phyloP scores from a whole-genome alignment of 208 protist genomes.

The Acanthamoeba royreba region DNA sequence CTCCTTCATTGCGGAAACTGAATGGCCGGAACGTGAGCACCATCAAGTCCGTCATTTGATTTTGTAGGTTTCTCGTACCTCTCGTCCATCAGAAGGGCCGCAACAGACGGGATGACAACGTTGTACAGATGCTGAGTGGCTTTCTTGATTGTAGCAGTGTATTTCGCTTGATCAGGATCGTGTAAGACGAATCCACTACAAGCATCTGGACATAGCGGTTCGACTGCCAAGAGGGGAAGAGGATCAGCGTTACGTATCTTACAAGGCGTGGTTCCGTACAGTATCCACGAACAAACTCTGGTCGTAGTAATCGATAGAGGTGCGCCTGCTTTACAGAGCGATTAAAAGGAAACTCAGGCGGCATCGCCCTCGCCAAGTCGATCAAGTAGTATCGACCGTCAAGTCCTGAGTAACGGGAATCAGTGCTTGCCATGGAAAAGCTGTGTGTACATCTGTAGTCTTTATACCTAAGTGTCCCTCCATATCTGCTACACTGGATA shows the following conservation, averaged over 20 bases:
- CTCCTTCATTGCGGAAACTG: background rate
- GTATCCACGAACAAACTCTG: background rate
- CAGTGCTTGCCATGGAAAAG: no score
- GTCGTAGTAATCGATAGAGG: background rate
- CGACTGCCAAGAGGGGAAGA: background rate
- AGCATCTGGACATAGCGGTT: background rate
- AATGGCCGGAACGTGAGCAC: background rate
- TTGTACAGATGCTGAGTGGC: background rate
- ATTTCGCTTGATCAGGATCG: background rate
- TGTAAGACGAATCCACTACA: background rate
- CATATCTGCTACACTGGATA: background rate
- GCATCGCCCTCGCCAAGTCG: background rate
- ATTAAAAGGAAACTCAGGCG: background rate
- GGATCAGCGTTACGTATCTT: background rate
- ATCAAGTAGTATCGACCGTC: conserved; percentile 70
- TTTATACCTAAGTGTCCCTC: background rate
- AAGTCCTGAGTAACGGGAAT: background rate
- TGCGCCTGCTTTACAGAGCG: background rate
- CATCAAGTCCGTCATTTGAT: no score
- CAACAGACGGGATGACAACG: background rate
- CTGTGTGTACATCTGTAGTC: background rate
- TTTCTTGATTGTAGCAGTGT: background rate
- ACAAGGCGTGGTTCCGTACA: background rate
- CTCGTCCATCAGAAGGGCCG: background rate
- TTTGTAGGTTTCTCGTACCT: no score